Evolutionary conservation across 73 alveolate genomes (phyloP).

Genomic region (Paramecium sonneborni): DNA sequence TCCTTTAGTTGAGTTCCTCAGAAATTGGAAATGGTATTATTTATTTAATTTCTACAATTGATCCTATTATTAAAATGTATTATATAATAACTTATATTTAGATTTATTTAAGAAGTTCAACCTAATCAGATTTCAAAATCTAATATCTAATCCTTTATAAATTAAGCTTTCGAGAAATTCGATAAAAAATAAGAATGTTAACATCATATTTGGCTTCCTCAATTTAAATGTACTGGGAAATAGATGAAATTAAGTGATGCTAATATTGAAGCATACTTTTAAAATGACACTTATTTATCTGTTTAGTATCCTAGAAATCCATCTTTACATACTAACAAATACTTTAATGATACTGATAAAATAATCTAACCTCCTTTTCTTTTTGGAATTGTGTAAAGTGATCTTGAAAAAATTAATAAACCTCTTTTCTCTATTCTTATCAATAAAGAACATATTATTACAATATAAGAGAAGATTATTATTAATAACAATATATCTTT

Average conservation of each 20-base stretch:
- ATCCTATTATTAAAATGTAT: not conserved
- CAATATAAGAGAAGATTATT: not conserved
- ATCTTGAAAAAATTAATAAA: not conserved
- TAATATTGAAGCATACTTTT: not conserved
- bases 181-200: not conserved
- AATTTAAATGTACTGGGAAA: not conserved
- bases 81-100: not conserved
- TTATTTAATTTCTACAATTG: not conserved
- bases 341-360: not conserved
- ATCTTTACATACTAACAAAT: not conserved
- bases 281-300: not conserved
- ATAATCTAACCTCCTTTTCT: not conserved
- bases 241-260: not conserved
- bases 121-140: not conserved
- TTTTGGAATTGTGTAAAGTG: conserved; percentile 1
- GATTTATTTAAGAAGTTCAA: not conserved
- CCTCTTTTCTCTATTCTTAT: not conserved
- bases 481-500: not conserved
- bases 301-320: not conserved
- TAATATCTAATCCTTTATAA: not conserved
- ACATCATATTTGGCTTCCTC: not conserved
- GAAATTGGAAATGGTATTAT: not conserved
- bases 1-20: not conserved
- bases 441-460: not conserved
- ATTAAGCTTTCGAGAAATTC: not conserved